Conservation (phyloP, 139 green algal genomes). For the Chlorella sp. region DNA sequence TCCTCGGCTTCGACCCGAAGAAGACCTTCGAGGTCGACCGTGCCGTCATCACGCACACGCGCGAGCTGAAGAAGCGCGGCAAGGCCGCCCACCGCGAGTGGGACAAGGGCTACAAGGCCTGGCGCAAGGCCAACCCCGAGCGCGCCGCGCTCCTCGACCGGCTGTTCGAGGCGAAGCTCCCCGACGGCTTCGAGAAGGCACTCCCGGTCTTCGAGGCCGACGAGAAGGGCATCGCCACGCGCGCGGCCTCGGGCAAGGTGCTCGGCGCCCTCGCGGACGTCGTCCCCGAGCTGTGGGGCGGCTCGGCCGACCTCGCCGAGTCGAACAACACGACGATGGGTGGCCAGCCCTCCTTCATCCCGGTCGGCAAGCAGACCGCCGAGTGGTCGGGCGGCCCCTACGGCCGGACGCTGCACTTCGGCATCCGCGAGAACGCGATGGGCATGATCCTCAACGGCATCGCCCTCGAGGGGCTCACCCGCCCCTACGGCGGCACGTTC, state of each 20-base stretch:
- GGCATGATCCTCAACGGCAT: conserved; percentile 96
- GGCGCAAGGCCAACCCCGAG: no score
- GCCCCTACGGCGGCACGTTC: conserved; percentile 99
- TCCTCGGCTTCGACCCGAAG: no score
- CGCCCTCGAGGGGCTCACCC: conserved; percentile 74
- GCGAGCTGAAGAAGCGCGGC: no score
- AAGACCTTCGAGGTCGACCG: no score
- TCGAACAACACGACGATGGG: conserved; percentile 99
- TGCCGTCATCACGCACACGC: no score
- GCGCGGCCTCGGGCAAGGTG: conserved; percentile 92
- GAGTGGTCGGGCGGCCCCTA: background rate
- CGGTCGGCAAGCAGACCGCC: background rate
- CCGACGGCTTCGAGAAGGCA: conserved; percentile 60
- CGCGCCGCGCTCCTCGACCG: no score
- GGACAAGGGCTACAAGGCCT: no score
- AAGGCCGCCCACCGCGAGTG: no score
- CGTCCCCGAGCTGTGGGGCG: conserved; percentile 91
- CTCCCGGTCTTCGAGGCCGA: conserved; percentile 90
- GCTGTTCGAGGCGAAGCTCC: background rate
- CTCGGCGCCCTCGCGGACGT: conserved; percentile 88
- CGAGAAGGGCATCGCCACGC: conserved; percentile 91
- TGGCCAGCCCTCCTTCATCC: background rate
- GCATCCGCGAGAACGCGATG: conserved; percentile 98
- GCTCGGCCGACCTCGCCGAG: conserved; percentile 92
- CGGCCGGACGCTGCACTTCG: conserved; percentile 98